Evolutionary conservation across 2,329 filamentous ascomycete genomes (phyloP).

Genomic region (Claviceps capensis): DNA sequence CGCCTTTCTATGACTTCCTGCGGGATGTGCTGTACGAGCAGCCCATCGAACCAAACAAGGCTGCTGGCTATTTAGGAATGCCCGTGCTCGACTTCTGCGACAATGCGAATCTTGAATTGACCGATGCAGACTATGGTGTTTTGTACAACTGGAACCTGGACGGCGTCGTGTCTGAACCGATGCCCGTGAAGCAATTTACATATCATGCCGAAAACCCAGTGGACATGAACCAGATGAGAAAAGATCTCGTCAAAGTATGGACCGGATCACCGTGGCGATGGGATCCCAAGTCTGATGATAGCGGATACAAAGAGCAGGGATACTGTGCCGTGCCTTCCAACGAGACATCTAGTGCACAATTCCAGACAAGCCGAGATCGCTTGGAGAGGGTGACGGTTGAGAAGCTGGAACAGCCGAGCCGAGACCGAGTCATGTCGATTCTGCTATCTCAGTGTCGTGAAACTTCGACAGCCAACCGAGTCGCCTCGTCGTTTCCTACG

Average conservation of each 20-base stretch:
- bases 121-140: constrained; percentile 37
- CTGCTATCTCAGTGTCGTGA: constrained; percentile 45
- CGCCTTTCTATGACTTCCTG: constrained; percentile 37
- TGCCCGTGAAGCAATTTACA: constrained; percentile 11
- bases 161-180: constrained; percentile 13
- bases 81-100: constrained; percentile 37
- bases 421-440: constrained; percentile 51
- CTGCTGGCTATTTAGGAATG: constrained; percentile 26
- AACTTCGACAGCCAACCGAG: constrained; percentile 33
- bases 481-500: constrained; percentile 48
- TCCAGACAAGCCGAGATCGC: constrained; percentile 24
- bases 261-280: constrained; percentile 37
- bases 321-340: constrained; percentile 29
- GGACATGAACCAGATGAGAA: constrained; percentile 32
- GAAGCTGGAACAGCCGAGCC: constrained; percentile 30
- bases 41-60: constrained; percentile 21
- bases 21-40: constrained; percentile 37
- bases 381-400: constrained; percentile 28
- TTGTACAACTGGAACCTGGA: constrained; percentile 36
- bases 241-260: constrained; percentile 34
- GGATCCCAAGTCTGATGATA: constrained; percentile 31
- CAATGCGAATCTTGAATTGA: constrained; percentile 35
- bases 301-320: constrained; percentile 28
- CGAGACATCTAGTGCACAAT: constrained; percentile 24
- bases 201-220: constrained; percentile 22